A percentile compares a stretch with the other conserved stretches of the same genome.
These are phyloP conservation scores for Salvia rosmarinus DNA, from an alignment of 257 asterid species.

Conservation along the genomic window DNA sequence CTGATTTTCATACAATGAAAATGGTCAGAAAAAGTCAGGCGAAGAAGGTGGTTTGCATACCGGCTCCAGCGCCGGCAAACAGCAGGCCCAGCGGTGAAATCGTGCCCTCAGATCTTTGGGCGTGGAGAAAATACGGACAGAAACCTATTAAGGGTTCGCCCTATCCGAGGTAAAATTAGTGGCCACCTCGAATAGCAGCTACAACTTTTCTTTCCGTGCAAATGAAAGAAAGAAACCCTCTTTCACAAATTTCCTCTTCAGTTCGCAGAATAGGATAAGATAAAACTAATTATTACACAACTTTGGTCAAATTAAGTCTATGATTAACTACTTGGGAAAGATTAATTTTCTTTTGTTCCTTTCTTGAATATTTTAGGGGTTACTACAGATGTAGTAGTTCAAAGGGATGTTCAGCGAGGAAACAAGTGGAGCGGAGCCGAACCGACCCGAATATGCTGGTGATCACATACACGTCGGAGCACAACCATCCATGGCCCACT, in stretches of 20 bases:
- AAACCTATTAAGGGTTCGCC: slow-evolving; percentile 99
- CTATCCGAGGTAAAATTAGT: slow-evolving; percentile 84
- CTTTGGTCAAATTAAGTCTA: background rate
- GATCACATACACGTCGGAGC: slow-evolving; percentile 92
- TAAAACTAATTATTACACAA: background rate
- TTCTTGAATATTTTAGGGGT: slow-evolving; percentile 55
- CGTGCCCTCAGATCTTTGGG: slow-evolving; percentile 98
- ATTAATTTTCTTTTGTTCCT: background rate
- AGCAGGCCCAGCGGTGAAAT: slow-evolving; percentile 86
- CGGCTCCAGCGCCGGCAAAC: slow-evolving; percentile 89
- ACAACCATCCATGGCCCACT: slow-evolving; percentile 97
- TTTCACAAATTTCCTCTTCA: too few relatives aligned
- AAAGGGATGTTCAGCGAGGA: slow-evolving; percentile 92
- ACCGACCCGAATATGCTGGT: slow-evolving; percentile 93
- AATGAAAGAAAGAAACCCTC: background rate
- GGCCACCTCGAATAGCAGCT: too few relatives aligned
- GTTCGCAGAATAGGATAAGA: background rate
- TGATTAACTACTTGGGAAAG: background rate
- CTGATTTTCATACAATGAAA: slow-evolving; percentile 19
- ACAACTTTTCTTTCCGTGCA: too few relatives aligned
- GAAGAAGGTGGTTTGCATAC: slow-evolving; percentile 90
- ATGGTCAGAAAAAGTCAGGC: slow-evolving; percentile 78
- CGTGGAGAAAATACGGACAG: slow-evolving; percentile 98
- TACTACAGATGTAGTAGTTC: slow-evolving; percentile 97
- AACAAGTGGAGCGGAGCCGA: slow-evolving; percentile 96